Base-by-base conservation (phyloP, 2,329 filamentous ascomycete species). In the Ceratocystis alfenasii region DNA sequence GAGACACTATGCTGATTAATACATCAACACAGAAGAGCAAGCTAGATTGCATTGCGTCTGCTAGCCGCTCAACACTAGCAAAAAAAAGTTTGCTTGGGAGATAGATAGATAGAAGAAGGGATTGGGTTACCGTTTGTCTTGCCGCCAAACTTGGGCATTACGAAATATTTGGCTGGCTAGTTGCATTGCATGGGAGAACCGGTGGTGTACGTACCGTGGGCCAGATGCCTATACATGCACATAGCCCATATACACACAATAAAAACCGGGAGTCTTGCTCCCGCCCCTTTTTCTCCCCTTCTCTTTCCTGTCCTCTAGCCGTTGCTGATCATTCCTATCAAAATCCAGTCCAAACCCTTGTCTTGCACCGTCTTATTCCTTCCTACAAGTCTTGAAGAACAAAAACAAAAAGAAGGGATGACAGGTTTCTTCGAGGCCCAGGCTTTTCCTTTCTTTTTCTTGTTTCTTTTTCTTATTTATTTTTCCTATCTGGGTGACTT, bases 351-450 rank as follows among this genome's bases (percentile, higher is more conserved):
- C 28, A 36, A 20, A 15, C 55, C 55, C 33, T 55, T 15, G 36
- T 12, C 50, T 25, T 59, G 55, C 30, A 22, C n/a, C 3, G 55
- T 33, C 28, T 5, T 20, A 28, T 59, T 59, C 55, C 55, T 59
- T 36, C 6, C 10, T 41, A 15, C 36, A 41, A 15, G 36, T 41
- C 36, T 41, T 41, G 36, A 12, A 41, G 36, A 41, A 12, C 12
- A 4, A 41, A 59, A 8, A 10, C 55, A 36, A 30, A 59, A 59
- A 59, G 55, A 59, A 59, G 55, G 55, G 55, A 59, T 59, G 55
- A 36, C 55, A 59, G 55, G 28, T 20, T 55, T 33, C 17, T n/a
- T 20, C 5, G 30, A n/a, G 28, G 55, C 15, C 28, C 55, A 36
- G 55, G 55, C 55, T n/a, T 17, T 33, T 10, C 7, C 15, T n/a